Evolutionary conservation across 2,329 filamentous ascomycete species (phyloP), one percentile per base, ranked within the genome.

Genomic region (Monilinia fructigena): DNA sequence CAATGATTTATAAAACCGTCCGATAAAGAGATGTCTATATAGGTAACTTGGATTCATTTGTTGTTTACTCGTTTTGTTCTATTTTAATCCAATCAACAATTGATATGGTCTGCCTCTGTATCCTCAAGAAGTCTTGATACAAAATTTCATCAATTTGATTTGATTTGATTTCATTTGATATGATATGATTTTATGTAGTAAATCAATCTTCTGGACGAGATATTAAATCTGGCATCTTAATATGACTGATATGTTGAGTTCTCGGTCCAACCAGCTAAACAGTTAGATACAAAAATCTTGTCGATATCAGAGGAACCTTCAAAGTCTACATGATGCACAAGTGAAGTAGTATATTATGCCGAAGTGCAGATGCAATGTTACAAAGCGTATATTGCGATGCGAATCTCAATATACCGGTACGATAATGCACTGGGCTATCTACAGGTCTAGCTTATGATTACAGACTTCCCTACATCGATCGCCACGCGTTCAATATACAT

Each of bases 391-490:
- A 26, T 18, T 60, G 45, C 56, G 42, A 35, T 60, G 45, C 56
- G 28, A 60, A 60, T 50, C 56, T 48, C 56, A 42, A 60, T 38
- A 50, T 50, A 50, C 45, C 47, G 45, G 58, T 50, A 61, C 58
- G 58, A 61, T 61, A 61, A 50, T 61, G 58, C 58, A 61, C 58
- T 61, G 58, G 58, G 45, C 45, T 52, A 26, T 31, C 45, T 40
- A 40, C 28, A 38, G 28, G 58, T 60, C 45, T 14, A 38, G 28
- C 12, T 60, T 16, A 16, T 50, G 18, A 20, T 50, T 38, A 26
- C 14, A 61, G 45, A 61, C 45, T 20, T 26, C 31, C 45, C 28
- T 61, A 61, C 58, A 50, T 61, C 28, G 50, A 50, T 26, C 35
- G 26, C 47, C 58, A 61, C 58, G 55, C 55, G 58, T 61, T 61